phyloP scores from a whole-genome alignment of 2,329 filamentous ascomycete genomes.

The Pyrenophora seminiperda region DNA sequence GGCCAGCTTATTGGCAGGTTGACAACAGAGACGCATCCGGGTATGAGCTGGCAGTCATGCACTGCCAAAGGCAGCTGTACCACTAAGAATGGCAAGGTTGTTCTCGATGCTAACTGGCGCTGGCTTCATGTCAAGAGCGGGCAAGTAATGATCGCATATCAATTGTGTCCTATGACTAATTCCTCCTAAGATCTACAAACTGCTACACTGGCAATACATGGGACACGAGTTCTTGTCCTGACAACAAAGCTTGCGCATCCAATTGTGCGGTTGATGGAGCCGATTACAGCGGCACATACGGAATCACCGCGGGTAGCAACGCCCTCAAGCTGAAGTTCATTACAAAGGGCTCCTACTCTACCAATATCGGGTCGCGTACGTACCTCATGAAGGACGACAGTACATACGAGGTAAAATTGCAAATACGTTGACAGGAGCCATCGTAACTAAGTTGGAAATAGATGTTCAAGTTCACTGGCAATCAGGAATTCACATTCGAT shows the following conservation, averaged over 20 bases:
- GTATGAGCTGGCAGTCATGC: constrained; percentile 46
- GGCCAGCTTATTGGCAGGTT: constrained; percentile 54
- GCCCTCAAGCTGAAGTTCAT: constrained; percentile 62
- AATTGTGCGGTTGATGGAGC: constrained; percentile 50
- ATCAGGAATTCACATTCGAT: constrained; percentile 55
- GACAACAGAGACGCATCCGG: constrained; percentile 48
- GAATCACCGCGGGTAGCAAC: constrained; percentile 58
- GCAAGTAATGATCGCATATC: neutral
- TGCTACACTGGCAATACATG: constrained; percentile 52
- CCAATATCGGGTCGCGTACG: constrained; percentile 46
- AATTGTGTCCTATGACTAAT: neutral
- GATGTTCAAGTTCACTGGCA: constrained; percentile 45
- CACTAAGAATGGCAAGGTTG: constrained; percentile 42
- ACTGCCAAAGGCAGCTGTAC: constrained; percentile 46
- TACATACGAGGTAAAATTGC: constrained; percentile 27
- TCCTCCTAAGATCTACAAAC: constrained; percentile 40
- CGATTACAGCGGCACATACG: constrained; percentile 46
- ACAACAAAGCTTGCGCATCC: constrained; percentile 39
- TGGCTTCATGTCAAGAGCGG: constrained; percentile 52
- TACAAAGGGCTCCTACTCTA: constrained; percentile 53
- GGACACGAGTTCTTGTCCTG: constrained; percentile 46
- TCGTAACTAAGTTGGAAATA: constrained; percentile 8
- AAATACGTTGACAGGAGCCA: neutral
- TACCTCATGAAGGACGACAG: constrained; percentile 45
- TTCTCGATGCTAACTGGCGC: constrained; percentile 55